Evolutionary conservation across 1,284 basidiomycete species (phyloP).

Genomic region (Golubevia sp.): DNA sequence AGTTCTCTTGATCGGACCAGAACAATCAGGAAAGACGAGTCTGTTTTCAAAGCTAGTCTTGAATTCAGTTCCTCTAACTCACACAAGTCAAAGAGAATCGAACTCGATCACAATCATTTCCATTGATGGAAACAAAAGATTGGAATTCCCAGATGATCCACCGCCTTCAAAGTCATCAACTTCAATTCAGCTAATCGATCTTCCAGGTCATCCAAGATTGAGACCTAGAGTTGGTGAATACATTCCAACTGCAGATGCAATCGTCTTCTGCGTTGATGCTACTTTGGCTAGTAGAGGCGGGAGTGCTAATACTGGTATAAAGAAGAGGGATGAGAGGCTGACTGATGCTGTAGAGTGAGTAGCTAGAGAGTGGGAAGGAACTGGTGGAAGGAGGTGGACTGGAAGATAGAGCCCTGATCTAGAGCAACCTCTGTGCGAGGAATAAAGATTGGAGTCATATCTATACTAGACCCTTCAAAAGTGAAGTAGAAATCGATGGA

Average conservation of each 20-base stretch:
- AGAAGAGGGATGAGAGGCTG: constrained; percentile 18
- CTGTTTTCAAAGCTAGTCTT: constrained; percentile 46
- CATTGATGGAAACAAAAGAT: not conserved
- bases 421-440: no score
- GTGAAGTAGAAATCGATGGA: no score
- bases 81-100: constrained; percentile 36
- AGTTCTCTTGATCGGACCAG: constrained; percentile 38
- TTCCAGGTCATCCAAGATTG: constrained; percentile 49
- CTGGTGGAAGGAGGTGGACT: no score
- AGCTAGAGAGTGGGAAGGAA: no score
- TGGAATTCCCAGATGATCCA: not conserved
- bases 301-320: constrained; percentile 5
- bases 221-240: constrained; percentile 31
- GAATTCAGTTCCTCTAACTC: constrained; percentile 28
- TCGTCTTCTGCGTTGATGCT: constrained; percentile 55
- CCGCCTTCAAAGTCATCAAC: constrained; percentile 2
- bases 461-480: no score
- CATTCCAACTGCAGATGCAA: constrained; percentile 30
- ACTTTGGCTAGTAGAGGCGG: constrained; percentile 37
- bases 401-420: no score
- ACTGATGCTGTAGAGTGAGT: constrained; percentile 29
- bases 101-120: constrained; percentile 13
- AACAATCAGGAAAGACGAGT: constrained; percentile 45
- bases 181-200: constrained; percentile 32
- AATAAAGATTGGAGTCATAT: no score